These are phyloP conservation scores for Rhizopogon roseolus DNA, from an alignment of 768 basidiomycete species.

Conservation along the genomic window DNA sequence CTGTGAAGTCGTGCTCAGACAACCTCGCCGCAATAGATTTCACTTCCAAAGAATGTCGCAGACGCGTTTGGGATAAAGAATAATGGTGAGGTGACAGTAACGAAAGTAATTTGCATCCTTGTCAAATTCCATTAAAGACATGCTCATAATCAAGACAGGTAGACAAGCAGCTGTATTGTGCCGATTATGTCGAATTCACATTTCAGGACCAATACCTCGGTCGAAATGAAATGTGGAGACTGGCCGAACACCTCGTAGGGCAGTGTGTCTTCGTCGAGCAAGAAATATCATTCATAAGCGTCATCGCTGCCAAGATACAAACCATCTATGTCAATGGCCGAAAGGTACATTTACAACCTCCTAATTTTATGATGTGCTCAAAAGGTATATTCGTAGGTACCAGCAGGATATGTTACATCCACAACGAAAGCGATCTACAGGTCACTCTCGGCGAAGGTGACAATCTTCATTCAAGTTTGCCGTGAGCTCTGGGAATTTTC, in stretches of 20 bases:
- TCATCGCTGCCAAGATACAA: constrained; percentile 78
- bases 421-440: constrained; percentile 87
- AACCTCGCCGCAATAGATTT: constrained; percentile 45
- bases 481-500: constrained; percentile 96
- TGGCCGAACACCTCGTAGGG: constrained; percentile 76
- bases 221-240: constrained; percentile 94
- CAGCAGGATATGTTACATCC: constrained; percentile 74
- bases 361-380: neutral
- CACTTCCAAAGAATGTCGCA: constrained; percentile 67
- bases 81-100: constrained; percentile 65
- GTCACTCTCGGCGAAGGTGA: constrained; percentile 86
- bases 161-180: constrained; percentile 55
- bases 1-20: neutral
- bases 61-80: constrained; percentile 69
- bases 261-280: constrained; percentile 82
- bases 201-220: constrained; percentile 97
- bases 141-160: constrained; percentile 41
- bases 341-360: constrained; percentile 38
- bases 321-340: constrained; percentile 68
- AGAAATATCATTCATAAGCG: constrained; percentile 80
- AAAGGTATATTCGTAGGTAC: constrained; percentile 45
- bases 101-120: constrained; percentile 44
- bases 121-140: neutral
- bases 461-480: constrained; percentile 95
- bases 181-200: constrained; percentile 81